Base-by-base conservation (phyloP, 371 early-diverging fungal genomes). In the Rhizopus sp. region DNA sequence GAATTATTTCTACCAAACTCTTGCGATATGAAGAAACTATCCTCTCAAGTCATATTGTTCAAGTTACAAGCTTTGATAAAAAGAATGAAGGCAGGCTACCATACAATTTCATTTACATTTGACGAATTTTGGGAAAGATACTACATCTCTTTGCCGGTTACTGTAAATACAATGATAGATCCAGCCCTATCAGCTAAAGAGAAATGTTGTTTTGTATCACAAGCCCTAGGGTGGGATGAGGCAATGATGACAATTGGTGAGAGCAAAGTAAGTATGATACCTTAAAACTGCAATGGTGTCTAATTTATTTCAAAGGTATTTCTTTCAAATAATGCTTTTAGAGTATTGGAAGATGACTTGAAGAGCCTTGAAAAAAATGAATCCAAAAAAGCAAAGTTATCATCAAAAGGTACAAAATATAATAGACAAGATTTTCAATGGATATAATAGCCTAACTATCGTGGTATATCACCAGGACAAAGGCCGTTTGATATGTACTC, bases 71-170 rank as follows among this genome's bases (percentile, higher is more conserved):
- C 77, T 16, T 55, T 93, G 12, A 68, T 78, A 3, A 76, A 70
- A 50, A 73, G 81, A 34, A 38, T 81, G 40, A 66, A 72, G 65
- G 67, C 60, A 57, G 66, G 50, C 62, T 89, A 87, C 68, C 61
- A 66, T 47, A 84, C 80, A 2, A 82, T 81, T 1, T 72, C 37
- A 47, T 88, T 61, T 50, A 71, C 55, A 73, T 73, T 72, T 37
- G 81, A 70, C 37, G 88, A 84, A 49, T 84, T 91, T 59, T 64
- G 87, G 44, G 76, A 87, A n/a, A 82, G 93, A 3, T 95, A 91
- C 73, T 71, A 69, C 0, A 61, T 70, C 3, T 69, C 85, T 4
- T 63, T 85, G 7, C 60, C 83, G 7, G 62, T 83, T 13, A 66
- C 75, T 30, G 48, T 74, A 8, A 77, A 78, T 33, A 53, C 73